Evolutionary conservation across 495 filamentous ascomycete species (phyloP), one percentile per base, ranked within the genome.

Genomic region (Daldinia grandis): DNA sequence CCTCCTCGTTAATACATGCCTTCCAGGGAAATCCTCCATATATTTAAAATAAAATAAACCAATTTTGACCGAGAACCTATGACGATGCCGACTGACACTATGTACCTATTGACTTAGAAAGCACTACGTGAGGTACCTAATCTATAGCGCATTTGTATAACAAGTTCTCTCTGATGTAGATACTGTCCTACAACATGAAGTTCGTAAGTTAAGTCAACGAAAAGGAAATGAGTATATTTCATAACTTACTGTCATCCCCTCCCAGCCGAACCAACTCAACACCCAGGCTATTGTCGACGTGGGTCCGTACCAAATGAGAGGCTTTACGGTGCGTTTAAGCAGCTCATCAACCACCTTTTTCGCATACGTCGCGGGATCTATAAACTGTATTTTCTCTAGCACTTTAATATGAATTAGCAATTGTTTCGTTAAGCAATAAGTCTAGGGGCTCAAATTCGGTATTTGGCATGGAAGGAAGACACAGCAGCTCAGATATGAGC

Each of bases 231-330:
- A 21, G 17, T 21, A n/a, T 8, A 19, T 38, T 31, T 1, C 12
- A 28, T 30, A 40, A 61, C 71, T 68, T n/a, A 74, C 74, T 57
- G 69, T 35, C 50, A 76, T 74, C n/a, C 71, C 74, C 47, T 76
- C 74, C 74, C 74, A 76, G 8, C 74, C 74, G 28, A 76, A 67
- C 74, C 74, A 76, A 44, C 66, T 73, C 53, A 74, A 35, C 14
- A 74, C 42, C 74, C 74, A 76, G 21, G 71, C 66, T 4, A 74
- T 17, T 2, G 64, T 68, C 50, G 71, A 25, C 57, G 64, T 51
- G 3, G 66, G 55, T 5, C 74, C 74, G 5, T 53, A 42, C 74
- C 74, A 76, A 15, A 76, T 66, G 25, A 74, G 62, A 21, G 35
- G 57, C 54, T 68, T 76, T 4, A 71, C 67, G 17, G 28, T 44